A percentile compares a stretch with the other conserved stretches of the same genome.
Evolutionary conservation across 202 grass and related monocot species (phyloP).

Genomic region (Setaria viridis): DNA sequence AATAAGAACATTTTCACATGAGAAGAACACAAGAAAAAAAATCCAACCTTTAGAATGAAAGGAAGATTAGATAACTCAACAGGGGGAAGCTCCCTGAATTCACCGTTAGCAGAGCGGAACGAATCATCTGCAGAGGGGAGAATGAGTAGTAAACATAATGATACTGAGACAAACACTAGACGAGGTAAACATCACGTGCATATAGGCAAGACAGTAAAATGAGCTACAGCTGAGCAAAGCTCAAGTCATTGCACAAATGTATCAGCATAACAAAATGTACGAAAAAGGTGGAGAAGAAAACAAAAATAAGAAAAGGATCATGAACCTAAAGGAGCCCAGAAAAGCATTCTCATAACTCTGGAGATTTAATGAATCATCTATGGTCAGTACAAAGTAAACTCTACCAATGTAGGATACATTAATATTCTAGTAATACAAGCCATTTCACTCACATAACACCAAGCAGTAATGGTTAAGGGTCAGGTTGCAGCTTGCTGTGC

Average conservation of each 20-base stretch:
- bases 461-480: conserved; percentile 22
- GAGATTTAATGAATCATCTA: neutral
- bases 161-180: neutral
- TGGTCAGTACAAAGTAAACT: conserved; percentile 5
- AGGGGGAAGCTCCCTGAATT: conserved; percentile 92
- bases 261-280: conserved; percentile 14
- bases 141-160: conserved; percentile 34
- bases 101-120: conserved; percentile 72
- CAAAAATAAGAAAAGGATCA: neutral
- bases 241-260: neutral
- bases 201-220: conserved; percentile 29
- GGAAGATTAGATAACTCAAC: conserved; percentile 91
- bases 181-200: neutral
- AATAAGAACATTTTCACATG: conserved; percentile 38
- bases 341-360: neutral
- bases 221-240: neutral
- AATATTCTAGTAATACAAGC: conserved; percentile 11
- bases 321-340: neutral
- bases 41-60: conserved; percentile 86
- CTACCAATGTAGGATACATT: conserved; percentile 10
- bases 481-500: neutral
- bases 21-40: conserved; percentile 23
- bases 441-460: conserved; percentile 28
- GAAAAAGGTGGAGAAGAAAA: neutral
- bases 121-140: conserved; percentile 73